Evolutionary conservation across 2,329 filamentous ascomycete species (phyloP), one percentile per base, ranked within the genome.

Genomic region (Mariannaea sp.): DNA sequence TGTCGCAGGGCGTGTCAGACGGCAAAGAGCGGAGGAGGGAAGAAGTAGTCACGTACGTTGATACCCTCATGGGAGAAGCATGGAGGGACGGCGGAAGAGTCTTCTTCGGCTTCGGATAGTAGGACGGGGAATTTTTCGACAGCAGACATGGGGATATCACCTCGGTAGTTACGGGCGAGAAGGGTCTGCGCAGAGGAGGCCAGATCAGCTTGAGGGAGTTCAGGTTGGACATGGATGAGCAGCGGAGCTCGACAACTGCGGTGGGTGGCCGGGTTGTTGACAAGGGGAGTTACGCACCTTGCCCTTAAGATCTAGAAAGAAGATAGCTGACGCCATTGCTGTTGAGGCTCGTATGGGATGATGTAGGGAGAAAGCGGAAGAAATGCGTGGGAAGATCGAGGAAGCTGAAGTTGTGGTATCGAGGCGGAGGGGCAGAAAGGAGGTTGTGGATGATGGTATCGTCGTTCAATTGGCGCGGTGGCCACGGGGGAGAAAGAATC

Each of bases 291-390:
- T 22, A 59, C 62, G 44, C 67, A 95, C 92, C 89, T 99, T 99
- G 90, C 94, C 94, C 91, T 99, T 99, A 65, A 99, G 83, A 75
- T 99, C 94, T 69, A 99, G 88, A 74, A 99, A 99, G 84, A 99
- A 99, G 69, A 99, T 73, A 61, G 94, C 94, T 56, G 94, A 99
- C 66, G 94, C 94, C 94, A 99, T 99, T 71, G 66, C 80, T 75
- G 53, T 50, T 55, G 45, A 44, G 52, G 51, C 14, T n/a, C 52
- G 49, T 59, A 55, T 61, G 59, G 59, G 61, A 61, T 64, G 64
- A 61, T 57, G 54, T 53, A 51, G 49, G 44, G 39, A 45, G 60
- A 60, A n/a, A n/a, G n/a, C n/a, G n/a, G 55, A 55, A 51, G 55
- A 57, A 61, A 16, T 13, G 17, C 7, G 57, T 53, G 49, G 55